Evolutionary conservation across 768 basidiomycete species (phyloP).

Genomic region (Boletus coccyginus): DNA sequence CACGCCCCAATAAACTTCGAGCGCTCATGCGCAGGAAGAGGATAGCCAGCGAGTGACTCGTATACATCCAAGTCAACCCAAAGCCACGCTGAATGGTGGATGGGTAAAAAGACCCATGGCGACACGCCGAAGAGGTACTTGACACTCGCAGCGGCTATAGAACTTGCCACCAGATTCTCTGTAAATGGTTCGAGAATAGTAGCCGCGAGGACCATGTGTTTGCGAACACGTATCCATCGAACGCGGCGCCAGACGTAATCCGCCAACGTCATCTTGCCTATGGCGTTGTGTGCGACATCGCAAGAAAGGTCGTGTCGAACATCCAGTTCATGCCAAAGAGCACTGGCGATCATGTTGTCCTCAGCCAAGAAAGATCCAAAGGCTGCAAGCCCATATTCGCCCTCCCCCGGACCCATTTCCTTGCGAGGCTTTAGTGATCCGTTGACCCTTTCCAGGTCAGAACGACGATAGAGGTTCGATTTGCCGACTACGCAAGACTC

Average conservation of each 20-base stretch:
- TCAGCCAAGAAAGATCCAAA: slow-evolving; percentile 93
- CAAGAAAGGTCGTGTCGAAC: slow-evolving; percentile 86
- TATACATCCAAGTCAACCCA: slow-evolving; percentile 81
- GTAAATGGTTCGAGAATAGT: slow-evolving; percentile 92
- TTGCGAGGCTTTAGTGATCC: slow-evolving; percentile 55
- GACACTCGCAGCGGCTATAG: slow-evolving; percentile 58
- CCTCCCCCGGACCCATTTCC: slow-evolving; percentile 19
- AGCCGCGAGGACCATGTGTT: slow-evolving; percentile 86
- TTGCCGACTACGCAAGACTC: slow-evolving; percentile 98
- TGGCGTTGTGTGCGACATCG: slow-evolving; percentile 85
- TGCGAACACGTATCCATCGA: slow-evolving; percentile 96
- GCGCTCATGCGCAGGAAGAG: slow-evolving; percentile 46
- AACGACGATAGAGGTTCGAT: slow-evolving; percentile 89
- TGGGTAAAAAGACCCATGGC: slow-evolving; percentile 48
- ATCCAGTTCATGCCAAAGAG: slow-evolving; percentile 91
- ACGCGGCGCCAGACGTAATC: slow-evolving; percentile 89
- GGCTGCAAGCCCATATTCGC: slow-evolving; percentile 57
- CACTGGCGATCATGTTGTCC: slow-evolving; percentile 94
- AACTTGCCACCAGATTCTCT: slow-evolving; percentile 72
- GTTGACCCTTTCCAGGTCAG: slow-evolving; percentile 76
- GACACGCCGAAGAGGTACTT: slow-evolving; percentile 50
- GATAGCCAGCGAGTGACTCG: slow-evolving; percentile 67
- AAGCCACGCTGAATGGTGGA: slow-evolving; percentile 72
- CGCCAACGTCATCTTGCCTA: slow-evolving; percentile 81
- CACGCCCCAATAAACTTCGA: slow-evolving; percentile 75